Conservation (phyloP, 2,329 filamentous ascomycete genomes). For the Exophiala lecanii-corni region DNA sequence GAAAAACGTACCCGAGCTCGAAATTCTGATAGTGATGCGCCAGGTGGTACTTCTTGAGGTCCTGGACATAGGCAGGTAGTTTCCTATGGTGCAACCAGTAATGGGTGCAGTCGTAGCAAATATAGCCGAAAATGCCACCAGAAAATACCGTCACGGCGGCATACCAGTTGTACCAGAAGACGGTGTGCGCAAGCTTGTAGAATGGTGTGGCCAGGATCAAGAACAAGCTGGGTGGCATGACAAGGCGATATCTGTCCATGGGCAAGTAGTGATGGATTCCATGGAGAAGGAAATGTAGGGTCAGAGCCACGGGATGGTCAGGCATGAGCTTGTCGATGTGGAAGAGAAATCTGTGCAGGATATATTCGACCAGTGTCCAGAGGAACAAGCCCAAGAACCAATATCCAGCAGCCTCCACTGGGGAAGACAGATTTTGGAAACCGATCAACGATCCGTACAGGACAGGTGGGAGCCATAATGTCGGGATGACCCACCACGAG, state of each 20-base stretch:
- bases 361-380: constrained; percentile 89
- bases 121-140: constrained; percentile 90
- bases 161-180: constrained; percentile 85
- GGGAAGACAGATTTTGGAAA: constrained; percentile 44
- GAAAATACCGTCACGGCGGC: constrained; percentile 73
- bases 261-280: constrained; percentile 97
- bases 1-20: constrained; percentile 62
- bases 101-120: constrained; percentile 95
- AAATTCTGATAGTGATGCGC: constrained; percentile 98
- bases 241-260: constrained; percentile 96
- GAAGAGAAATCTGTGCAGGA: constrained; percentile 84
- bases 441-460: constrained; percentile 67
- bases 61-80: constrained; percentile 83
- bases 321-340: constrained; percentile 90
- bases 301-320: constrained; percentile 83
- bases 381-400: constrained; percentile 67
- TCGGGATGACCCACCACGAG: constrained; percentile 86
- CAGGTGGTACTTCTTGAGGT: constrained; percentile 95
- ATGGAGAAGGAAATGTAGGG: constrained; percentile 86
- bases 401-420: constrained; percentile 53
- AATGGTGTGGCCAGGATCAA: constrained; percentile 78
- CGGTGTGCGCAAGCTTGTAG: constrained; percentile 78
- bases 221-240: constrained; percentile 94
- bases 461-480: constrained; percentile 77
- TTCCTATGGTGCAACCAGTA: constrained; percentile 98